Percentiles rank a stretch among this genome's conserved stretches.
Evolutionary conservation across 371 early-diverging fungal species (phyloP).

Genomic region (Thermomucor indicae-seudaticae): DNA sequence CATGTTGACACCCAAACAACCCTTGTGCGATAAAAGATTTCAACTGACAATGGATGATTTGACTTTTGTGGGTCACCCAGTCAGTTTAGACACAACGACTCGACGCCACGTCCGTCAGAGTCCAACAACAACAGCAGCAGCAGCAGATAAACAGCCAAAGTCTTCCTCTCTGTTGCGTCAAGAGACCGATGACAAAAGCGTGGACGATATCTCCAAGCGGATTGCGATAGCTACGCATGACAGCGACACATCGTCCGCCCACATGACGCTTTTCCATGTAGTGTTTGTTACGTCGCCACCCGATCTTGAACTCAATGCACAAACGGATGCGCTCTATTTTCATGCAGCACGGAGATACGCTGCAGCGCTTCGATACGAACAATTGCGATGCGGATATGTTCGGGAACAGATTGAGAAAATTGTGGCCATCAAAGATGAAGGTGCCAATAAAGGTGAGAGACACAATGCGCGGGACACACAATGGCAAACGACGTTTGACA

Average conservation of each 20-base stretch:
- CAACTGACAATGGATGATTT: conserved; percentile 77
- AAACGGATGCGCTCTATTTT: conserved; percentile 67
- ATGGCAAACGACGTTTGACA: too few species aligned
- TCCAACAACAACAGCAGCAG: conserved; percentile 11
- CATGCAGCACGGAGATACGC: conserved; percentile 72
- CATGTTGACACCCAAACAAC: conserved; percentile 69
- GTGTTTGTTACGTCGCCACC: conserved; percentile 68
- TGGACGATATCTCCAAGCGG: neutral
- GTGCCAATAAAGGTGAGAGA: conserved; percentile 48
- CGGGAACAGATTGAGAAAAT: conserved; percentile 74
- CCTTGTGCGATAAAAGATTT: conserved; percentile 72
- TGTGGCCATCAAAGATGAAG: conserved; percentile 55
- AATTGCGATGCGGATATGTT: conserved; percentile 76
- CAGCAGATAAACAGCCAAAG: conserved; percentile 8
- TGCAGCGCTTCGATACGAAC: conserved; percentile 78
- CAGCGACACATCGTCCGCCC: conserved; percentile 12
- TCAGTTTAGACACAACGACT: conserved; percentile 41
- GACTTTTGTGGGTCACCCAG: conserved; percentile 73
- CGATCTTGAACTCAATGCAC: conserved; percentile 51
- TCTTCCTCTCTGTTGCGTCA: neutral
- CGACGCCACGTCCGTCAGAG: too few species aligned
- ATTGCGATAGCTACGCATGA: conserved; percentile 13
- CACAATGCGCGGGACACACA: too few species aligned
- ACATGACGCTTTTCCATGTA: conserved; percentile 80
- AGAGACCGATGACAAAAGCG: neutral